Base-by-base conservation (phyloP, 345 rosid genomes). In the Luvunga scandens region DNA sequence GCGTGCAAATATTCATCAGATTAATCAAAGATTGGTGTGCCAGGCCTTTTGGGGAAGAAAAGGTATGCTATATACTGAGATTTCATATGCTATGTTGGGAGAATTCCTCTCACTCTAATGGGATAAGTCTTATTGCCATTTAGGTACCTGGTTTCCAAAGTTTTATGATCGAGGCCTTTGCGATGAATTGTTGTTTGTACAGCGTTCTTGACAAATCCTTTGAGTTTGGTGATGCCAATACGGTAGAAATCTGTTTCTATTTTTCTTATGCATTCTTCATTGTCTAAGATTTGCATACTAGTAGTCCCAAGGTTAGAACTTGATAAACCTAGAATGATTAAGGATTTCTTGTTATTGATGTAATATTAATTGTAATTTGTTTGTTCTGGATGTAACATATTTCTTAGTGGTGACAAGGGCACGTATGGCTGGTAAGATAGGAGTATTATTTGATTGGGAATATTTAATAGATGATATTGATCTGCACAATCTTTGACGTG, bases 21-120 rank as follows among this genome's bases (percentile, higher is more conserved):
- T 85, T 96, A 75, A 92, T 92, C 61, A 94, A 94, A 89, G 99
- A 96, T 85, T 94, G 99, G 99, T 88, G 92, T 73, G 80, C 80
- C 60, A 78, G 84, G 79, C 86, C 93, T 62, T 75, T 71, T 69
- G 89, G 80, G 42, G 94, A 89, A 85, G 97, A 92, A 83, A 91
- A 89, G 89, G 93, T 92, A 50, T 64, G 83, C 69, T 68, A 5
- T 69, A 72, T 30, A 64, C 53, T 57, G 30, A 28, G 30, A 4
- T 45, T 70, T 30, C 36, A 22, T 83, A 24, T 33, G 21, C 76
- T n/a, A 56, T 36, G 45, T 67, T 33, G 65, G 10, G n/a, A 64
- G 57, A 12, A 66, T 57, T 69, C 28, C 7, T 50, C 60, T 28
- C 6, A 0, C 60, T 30, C 38, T 50, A 53, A 48, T 21, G 30